Conservation (phyloP, 768 basidiomycete species). For the Lentinula boryana region DNA sequence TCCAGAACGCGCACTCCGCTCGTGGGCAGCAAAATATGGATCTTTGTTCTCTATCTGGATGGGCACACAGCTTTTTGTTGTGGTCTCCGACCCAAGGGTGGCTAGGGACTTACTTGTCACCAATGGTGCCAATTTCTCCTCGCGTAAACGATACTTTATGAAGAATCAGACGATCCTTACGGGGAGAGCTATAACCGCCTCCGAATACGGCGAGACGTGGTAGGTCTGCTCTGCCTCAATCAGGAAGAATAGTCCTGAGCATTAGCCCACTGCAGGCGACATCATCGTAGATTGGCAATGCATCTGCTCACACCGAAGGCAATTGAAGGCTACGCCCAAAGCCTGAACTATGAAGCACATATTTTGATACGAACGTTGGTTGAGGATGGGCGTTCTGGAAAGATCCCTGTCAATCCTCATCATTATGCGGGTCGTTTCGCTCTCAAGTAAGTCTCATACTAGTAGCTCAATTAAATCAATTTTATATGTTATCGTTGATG, state of each 20-base stretch:
- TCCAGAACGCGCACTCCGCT: constrained; percentile 14
- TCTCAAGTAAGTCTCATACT: constrained; percentile 12
- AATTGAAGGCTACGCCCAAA: constrained; percentile 10
- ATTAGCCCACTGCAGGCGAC: constrained; percentile 11
- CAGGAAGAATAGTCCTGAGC: too few species aligned
- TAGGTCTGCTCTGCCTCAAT: background rate
- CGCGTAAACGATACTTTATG: constrained; percentile 19
- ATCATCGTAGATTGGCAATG: constrained; percentile 19
- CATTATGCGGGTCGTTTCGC: constrained; percentile 15
- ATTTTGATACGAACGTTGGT: constrained; percentile 13
- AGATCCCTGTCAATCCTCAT: constrained; percentile 15
- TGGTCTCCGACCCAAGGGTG: constrained; percentile 17
- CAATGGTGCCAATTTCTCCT: constrained; percentile 19
- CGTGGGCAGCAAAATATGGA: constrained; percentile 17
- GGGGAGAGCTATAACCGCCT: constrained; percentile 18
- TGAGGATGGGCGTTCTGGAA: constrained; percentile 9
- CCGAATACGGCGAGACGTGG: constrained; percentile 19
- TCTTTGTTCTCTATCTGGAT: constrained; percentile 19
- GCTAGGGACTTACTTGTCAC: constrained; percentile 19
- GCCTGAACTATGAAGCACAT: constrained; percentile 15
- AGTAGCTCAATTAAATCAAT: background rate
- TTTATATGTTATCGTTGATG: background rate
- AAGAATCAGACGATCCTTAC: constrained; percentile 20
- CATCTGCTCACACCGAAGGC: constrained; percentile 14
- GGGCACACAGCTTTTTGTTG: constrained; percentile 20